Conservation (phyloP, 2,329 filamentous ascomycete species). For the Hymenoscyphus fraxineus region DNA sequence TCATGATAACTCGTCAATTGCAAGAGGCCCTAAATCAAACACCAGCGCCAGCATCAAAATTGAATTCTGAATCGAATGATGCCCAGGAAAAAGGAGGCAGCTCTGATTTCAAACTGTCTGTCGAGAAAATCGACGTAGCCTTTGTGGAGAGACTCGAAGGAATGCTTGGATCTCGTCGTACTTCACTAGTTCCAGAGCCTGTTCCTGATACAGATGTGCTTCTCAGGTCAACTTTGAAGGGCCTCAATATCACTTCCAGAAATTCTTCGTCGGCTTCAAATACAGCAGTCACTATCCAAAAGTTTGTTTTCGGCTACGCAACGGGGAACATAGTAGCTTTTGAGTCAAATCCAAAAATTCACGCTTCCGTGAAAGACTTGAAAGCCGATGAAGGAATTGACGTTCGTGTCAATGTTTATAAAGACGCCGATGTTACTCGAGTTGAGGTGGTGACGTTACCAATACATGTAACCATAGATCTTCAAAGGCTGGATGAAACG, state of each 20-base stretch:
- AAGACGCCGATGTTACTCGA: slow-evolving; percentile 43
- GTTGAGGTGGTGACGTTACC: slow-evolving; percentile 74
- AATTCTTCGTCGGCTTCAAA: slow-evolving; percentile 20
- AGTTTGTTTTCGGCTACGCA: slow-evolving; percentile 60
- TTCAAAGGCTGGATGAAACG: slow-evolving; percentile 79
- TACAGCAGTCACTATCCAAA: slow-evolving; percentile 41
- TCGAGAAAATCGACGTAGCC: slow-evolving; percentile 29
- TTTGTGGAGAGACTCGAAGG: slow-evolving; percentile 35
- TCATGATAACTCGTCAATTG: slow-evolving; percentile 30
- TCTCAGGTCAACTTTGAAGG: slow-evolving; percentile 28
- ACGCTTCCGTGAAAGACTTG: slow-evolving; percentile 55
- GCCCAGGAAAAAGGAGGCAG: slow-evolving; percentile 4
- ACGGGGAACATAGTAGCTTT: slow-evolving; percentile 62
- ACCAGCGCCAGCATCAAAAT: slow-evolving; percentile 1
- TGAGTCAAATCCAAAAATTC: slow-evolving; percentile 53
- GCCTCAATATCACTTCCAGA: slow-evolving; percentile 26
- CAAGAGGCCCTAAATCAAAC: slow-evolving; percentile 25
- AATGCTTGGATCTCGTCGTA: slow-evolving; percentile 16
- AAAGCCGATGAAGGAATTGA: slow-evolving; percentile 56
- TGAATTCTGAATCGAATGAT: slow-evolving; percentile 8
- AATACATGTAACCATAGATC: slow-evolving; percentile 69
- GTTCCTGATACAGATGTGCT: slow-evolving; percentile 28
- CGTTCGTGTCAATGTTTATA: slow-evolving; percentile 50
- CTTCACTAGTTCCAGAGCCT: slow-evolving; percentile 6
- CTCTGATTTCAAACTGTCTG: slow-evolving; percentile 23